Base-by-base conservation (phyloP, 2,329 filamentous ascomycete genomes). In the Arthrobotrys iridis region DNA sequence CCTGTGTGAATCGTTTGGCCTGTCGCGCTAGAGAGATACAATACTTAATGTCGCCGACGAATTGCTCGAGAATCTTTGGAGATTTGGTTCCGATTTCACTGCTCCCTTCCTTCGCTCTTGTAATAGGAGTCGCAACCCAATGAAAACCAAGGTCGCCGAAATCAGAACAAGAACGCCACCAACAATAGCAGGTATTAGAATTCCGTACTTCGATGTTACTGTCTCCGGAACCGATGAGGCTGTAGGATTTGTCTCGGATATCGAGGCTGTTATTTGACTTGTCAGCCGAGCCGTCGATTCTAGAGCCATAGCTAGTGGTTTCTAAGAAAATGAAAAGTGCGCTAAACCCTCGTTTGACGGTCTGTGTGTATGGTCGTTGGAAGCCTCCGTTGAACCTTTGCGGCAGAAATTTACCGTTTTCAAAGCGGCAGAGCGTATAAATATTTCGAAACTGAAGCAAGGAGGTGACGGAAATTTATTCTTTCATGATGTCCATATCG, bases 21-120 rank as follows among this genome's bases (percentile, higher is more conserved):
- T 55, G 50, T 55, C 50, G 4, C 50, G 28, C 50, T 18, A 37
- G 18, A 55, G 50, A 15, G 50, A 55, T 22, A 55, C 26, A 8
- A 55, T 30, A 37, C 50, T 55, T 30, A 55, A 30, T 2, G 18
- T 30, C 50, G 28, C 30, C 4, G 50, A 55, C 15, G 50, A 55
- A 55, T 13, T 37, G 30, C 15, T 55, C 30, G 50, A 24, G 8
- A n/a, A 30, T 24, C 50, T 55, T 22, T 4, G 50, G 7, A 24
- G n/a, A 55, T 37, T 55, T 10, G 50, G 15, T 26, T 48, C 59
- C 45, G 28, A 62, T 37, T 26, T 37, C 55, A 45, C 45, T 26
- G 35, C 40, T 70, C 55, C 65, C 45, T 58, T 64, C 33, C 66
- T 71, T 26, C 66, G 57, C 13, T 64, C 66, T 33, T 26, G 35